Evolutionary conservation across 2,329 filamentous ascomycete genomes (phyloP), one percentile per base, ranked within the genome.

Genomic region (Coniella vitis): DNA sequence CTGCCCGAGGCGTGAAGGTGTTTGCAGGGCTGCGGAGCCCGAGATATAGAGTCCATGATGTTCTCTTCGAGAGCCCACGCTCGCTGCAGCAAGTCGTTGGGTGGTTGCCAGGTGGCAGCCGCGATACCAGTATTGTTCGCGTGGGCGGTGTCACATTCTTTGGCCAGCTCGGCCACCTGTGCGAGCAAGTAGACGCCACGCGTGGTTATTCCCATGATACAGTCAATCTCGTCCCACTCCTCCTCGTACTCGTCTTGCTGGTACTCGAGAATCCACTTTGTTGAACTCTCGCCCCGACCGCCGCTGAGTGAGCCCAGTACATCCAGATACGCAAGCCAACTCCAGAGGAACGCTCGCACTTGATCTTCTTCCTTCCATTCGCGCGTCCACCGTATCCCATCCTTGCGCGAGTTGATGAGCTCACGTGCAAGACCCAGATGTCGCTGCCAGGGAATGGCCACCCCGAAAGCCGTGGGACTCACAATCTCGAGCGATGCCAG

Each of bases 241-340:
- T 74, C 71, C 31, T 78, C 72, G 4, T 68, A 71, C 49, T 75
- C 74, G 52, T 79, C 75, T 10, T 73, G 63, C 31, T 66, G 64
- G 54, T 71, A 67, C 57, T 73, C 72, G 64, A 78, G 64, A 69
- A 81, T 61, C 71, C 72, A 65, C 54, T 70, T 56, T 47, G 67
- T 72, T 8, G 79, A 67, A 0, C 31, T 73, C 73, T 31, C 71
- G 70, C 42, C 69, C 39, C 61, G 70, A 9, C 77, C 76, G 14
- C 85, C 86, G 47, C 70, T 83, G 21, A 94, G 70, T 37, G 80
- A 83, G 20, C 87, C 88, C 48, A 93, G 70, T 1, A 93, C 81
- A 60, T 93, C 87, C 17, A 94, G 75, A 64, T 93, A 93, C 2
- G 84, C 85, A 55, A 93, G 85, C 88, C 88, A 94, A 51, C 86